Evolutionary conservation across 1,284 basidiomycete genomes (phyloP).

Genomic region (Neonothopanus nambi): DNA sequence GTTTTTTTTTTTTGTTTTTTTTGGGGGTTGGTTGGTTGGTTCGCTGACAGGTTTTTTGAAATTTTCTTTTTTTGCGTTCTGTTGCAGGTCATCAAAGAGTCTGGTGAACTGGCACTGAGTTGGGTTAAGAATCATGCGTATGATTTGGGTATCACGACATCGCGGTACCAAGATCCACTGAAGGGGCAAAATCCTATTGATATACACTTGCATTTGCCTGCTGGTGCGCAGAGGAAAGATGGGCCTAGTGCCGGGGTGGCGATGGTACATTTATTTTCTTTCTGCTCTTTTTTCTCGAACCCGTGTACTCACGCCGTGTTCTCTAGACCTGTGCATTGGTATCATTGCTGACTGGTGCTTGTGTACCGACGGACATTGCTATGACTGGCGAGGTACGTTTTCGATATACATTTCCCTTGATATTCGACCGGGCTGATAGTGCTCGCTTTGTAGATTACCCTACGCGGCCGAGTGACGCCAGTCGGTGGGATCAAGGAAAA

Average conservation of each 20-base stretch:
- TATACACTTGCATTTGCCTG: constrained; percentile 86
- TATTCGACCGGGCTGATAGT: no score
- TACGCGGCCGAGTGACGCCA: constrained; percentile 76
- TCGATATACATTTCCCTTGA: neutral
- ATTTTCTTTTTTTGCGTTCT: no score
- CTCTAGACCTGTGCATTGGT: constrained; percentile 80
- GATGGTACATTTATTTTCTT: constrained; percentile 62
- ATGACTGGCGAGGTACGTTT: constrained; percentile 79
- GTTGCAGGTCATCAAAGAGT: constrained; percentile 83
- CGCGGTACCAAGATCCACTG: constrained; percentile 70
- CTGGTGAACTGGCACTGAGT: constrained; percentile 82
- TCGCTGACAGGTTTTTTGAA: no score
- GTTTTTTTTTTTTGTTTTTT: neutral
- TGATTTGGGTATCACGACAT: constrained; percentile 74
- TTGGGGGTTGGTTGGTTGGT: no score
- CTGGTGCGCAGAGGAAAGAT: constrained; percentile 89
- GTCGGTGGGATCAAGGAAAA: constrained; percentile 87
- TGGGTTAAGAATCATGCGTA: constrained; percentile 87
- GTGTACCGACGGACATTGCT: constrained; percentile 67
- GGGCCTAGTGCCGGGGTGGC: constrained; percentile 89
- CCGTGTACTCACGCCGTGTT: constrained; percentile 2
- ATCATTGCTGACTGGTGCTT: constrained; percentile 75
- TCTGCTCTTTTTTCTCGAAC: constrained; percentile 1
- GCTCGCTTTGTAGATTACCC: constrained; percentile 56
- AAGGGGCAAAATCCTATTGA: constrained; percentile 72